A percentile compares a stretch with the other conserved stretches of the same genome.
phyloP scores from a whole-genome alignment of 225 moss, liverwort and hornwort genomes.

The Thuidium tamariscinum region DNA sequence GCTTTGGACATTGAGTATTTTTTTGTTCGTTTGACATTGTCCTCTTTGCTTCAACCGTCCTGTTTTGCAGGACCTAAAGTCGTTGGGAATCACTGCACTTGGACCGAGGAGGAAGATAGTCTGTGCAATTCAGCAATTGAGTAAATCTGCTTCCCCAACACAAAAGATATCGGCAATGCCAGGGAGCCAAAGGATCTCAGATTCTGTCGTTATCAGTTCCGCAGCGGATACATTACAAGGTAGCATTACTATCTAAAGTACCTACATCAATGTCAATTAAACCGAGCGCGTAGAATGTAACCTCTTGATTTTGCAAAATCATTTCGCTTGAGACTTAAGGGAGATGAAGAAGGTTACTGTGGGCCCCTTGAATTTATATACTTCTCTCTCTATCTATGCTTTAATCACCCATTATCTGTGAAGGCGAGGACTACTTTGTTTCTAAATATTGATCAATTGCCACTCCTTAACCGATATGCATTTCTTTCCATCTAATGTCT shows the following conservation, averaged over 20 bases:
- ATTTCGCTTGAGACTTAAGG: background rate
- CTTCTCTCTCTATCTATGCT: background rate
- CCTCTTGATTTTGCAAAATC: background rate
- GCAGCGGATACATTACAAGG: conserved; percentile 10
- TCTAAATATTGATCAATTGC: background rate
- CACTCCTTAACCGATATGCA: background rate
- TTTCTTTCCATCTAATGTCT: background rate
- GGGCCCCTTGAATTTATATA: background rate
- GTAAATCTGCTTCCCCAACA: background rate
- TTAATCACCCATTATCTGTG: background rate
- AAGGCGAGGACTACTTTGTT: background rate
- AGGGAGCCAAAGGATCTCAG: background rate
- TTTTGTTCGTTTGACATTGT: background rate
- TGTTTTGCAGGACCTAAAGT: conserved; percentile 58
- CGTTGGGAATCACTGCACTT: conserved; percentile 68
- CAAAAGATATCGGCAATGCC: background rate
- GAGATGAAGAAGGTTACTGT: background rate
- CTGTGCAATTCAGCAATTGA: conserved; percentile 60
- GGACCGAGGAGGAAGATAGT: conserved; percentile 92
- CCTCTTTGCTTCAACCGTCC: background rate
- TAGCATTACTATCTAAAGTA: background rate
- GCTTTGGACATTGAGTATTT: background rate
- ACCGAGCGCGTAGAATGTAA: background rate
- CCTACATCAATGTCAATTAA: background rate
- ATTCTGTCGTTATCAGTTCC: conserved; percentile 2